Evolutionary conservation across 352 stramenopile species (phyloP), one percentile per base, ranked within the genome.

Genomic region (Globisporangium nodosum): DNA sequence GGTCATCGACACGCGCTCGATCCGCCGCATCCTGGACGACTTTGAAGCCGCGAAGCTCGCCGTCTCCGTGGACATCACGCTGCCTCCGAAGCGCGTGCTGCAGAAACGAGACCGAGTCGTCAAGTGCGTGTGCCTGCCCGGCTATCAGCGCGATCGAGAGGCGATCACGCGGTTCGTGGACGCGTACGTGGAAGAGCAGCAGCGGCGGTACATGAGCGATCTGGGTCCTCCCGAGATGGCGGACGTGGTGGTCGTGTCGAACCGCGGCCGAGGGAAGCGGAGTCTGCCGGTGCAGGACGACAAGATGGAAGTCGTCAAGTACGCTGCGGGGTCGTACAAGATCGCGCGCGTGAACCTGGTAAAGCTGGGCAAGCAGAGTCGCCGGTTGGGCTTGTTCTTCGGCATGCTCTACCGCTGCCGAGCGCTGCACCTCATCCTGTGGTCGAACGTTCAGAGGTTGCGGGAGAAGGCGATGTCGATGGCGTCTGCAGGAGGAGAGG

Each of bases 371-470:
- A 88, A 88, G 58, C 85, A 94, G 72, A 76, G 69, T 21, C 78
- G 81, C n/a, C 66, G 73, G 16, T 66, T 94, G 12, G 85, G 85
- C 9, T 86, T 85, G 67, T 81, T 81, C 62, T 88, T 89, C 27
- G 85, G 85, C 0, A 78, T 85, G 45, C 65, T 92, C 59, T 90
- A 82, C 50, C 83, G 85, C 16, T 88, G 74, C 52, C 76, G 71
- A 20, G 66, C 69, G 3, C 71, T 94, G 31, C 85, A 94, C 47
- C 42, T 91, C 6, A 57, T 90, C 46, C 53, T 92, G 42, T 91
- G 74, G 78, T 65, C 84, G 52, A 72, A 71, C 40, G 63, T 83
- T 5, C 33, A 68, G 20, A 24, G 47, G 27, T 33, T 87, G n/a
- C 49, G 54, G 9, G 21, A 59, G 30, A 58, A 62, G 59, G 39